These are phyloP conservation scores for Colletotrichum somersetense DNA, from an alignment of 2,329 filamentous ascomycete species.

Conservation along the genomic window DNA sequence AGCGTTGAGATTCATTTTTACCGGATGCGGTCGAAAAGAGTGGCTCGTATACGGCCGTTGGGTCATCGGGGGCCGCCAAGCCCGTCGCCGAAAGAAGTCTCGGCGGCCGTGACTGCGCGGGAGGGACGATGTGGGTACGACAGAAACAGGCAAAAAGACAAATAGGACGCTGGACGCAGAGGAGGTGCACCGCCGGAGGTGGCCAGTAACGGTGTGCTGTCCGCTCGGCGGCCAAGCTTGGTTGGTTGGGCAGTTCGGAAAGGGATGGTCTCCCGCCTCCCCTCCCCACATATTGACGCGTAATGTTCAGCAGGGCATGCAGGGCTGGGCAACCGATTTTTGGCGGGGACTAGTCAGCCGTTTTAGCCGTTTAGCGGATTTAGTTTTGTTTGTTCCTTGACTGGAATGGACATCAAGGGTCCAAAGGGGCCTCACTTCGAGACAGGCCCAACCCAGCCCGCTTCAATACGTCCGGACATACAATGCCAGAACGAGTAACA, in stretches of 20 bases:
- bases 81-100: constrained; percentile 26
- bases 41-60: not conserved
- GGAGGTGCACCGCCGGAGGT: constrained; percentile 22
- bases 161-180: not conserved
- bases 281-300: constrained; percentile 37
- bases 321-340: constrained; percentile 11
- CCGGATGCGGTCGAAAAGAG: not conserved
- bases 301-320: constrained; percentile 29
- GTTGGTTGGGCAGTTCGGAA: constrained; percentile 16
- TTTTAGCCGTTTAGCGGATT: constrained; percentile 6
- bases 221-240: not conserved
- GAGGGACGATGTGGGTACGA: constrained; percentile 5
- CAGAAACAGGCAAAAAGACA: not conserved
- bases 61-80: constrained; percentile 25
- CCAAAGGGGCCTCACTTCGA: not conserved
- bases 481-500: not conserved
- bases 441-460: constrained; percentile 31
- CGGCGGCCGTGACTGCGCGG: constrained; percentile 15
- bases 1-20: not conserved
- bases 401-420: not conserved
- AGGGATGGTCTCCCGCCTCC: not conserved
- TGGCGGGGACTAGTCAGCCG: not conserved
- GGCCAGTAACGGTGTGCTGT: constrained; percentile 25
- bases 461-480: not conserved
- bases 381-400: too few relatives aligned